phyloP scores from a whole-genome alignment of 2,329 filamentous ascomycete genomes.

The Monosporascus sp. region DNA sequence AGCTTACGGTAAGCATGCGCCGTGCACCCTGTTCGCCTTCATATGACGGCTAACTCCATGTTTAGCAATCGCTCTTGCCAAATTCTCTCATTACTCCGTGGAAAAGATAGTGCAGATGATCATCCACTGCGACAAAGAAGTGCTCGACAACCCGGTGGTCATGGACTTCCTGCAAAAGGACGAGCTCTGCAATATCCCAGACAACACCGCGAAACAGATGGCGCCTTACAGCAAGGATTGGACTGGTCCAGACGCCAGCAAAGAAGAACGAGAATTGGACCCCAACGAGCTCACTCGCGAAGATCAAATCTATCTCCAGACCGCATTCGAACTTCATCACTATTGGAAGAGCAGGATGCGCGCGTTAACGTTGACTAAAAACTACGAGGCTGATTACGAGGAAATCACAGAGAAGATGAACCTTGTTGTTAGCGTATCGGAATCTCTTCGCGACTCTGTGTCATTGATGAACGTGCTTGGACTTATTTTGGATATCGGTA shows the following conservation, averaged over 20 bases:
- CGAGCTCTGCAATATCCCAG: conserved; percentile 85
- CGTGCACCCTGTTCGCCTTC: background rate
- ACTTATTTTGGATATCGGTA: conserved; percentile 94
- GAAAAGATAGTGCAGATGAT: conserved; percentile 90
- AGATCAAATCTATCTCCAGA: conserved; percentile 92
- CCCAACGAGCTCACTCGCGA: conserved; percentile 84
- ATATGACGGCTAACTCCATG: conserved; percentile 24
- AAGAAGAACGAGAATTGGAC: conserved; percentile 76
- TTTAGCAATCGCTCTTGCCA: conserved; percentile 80
- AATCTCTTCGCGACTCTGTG: conserved; percentile 85
- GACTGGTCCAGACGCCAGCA: conserved; percentile 80
- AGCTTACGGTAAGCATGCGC: conserved; percentile 61
- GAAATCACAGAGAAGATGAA: conserved; percentile 82
- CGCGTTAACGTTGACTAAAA: conserved; percentile 77
- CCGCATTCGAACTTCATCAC: conserved; percentile 89
- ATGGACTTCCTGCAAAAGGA: conserved; percentile 97
- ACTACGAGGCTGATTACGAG: conserved; percentile 84
- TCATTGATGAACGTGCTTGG: conserved; percentile 94
- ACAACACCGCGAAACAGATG: conserved; percentile 86
- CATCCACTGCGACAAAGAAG: conserved; percentile 87
- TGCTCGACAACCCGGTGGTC: conserved; percentile 83
- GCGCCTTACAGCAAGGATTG: conserved; percentile 95
- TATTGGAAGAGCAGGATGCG: conserved; percentile 99
- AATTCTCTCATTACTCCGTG: conserved; percentile 79
- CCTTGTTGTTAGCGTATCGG: conserved; percentile 81